Conservation (phyloP, 2,329 filamentous ascomycete species). For the Xylaria digitata region DNA sequence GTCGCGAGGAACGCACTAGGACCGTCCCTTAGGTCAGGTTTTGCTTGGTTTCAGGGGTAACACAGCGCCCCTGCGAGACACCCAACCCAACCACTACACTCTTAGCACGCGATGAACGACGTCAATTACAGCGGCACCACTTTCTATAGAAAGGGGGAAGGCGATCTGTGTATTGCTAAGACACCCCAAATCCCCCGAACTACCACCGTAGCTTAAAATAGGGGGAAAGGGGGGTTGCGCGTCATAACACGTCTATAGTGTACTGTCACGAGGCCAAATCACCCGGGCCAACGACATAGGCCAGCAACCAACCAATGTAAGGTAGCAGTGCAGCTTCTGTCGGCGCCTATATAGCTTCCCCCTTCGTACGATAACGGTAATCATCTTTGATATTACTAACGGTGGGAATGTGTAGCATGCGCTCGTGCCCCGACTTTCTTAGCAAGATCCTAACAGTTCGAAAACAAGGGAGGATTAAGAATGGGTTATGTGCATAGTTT, state of each 20-base stretch:
- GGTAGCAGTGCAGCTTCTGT: too few relatives aligned
- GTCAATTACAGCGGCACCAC: too few relatives aligned
- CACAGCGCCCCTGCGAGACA: conserved; percentile 8
- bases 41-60: conserved; percentile 25
- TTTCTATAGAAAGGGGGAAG: not conserved
- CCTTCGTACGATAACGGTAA: too few relatives aligned
- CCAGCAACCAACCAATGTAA: too few relatives aligned
- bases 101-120: not conserved
- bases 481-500: not conserved
- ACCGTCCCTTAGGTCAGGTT: not conserved
- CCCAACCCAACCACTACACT: not conserved
- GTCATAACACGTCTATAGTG: not conserved
- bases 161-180: not conserved
- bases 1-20: not conserved
- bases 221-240: not conserved
- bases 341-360: too few relatives aligned
- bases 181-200: not conserved
- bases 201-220: too few relatives aligned
- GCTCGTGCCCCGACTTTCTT: not conserved
- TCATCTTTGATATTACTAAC: too few relatives aligned
- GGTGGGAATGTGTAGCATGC: not conserved
- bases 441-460: not conserved
- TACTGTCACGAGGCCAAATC: too few relatives aligned
- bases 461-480: not conserved
- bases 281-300: too few relatives aligned